Evolutionary conservation across 352 stramenopile species (phyloP), one percentile per base, ranked within the genome.

Genomic region (Pythium myriotylum): DNA sequence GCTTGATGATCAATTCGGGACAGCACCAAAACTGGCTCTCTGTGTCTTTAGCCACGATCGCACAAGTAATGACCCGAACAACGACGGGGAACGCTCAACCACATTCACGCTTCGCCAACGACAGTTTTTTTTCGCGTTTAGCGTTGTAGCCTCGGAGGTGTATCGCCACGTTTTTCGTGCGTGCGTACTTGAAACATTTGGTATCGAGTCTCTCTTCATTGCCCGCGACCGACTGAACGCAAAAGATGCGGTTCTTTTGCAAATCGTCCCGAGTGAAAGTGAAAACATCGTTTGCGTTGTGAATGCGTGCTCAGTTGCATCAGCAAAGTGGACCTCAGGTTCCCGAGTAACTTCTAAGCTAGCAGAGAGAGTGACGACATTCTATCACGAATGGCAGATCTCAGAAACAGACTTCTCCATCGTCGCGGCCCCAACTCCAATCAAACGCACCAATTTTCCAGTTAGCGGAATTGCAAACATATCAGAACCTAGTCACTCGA

Each of bases 41-140:
- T 91, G 76, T 16, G 59, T 92, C 0, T 92, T 75, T 49, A 83
- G 77, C 47, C 74, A 88, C 37, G 79, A 86, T 17, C 17, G 42
- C 3, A 16, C 12, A 22, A 47, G 33, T 29, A 37, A 3, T 8
- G 29, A 45, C 9, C 33, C 29, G 10, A 35, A 10, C 10, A 35
- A 10, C 10, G 29, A 10, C 12, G n/a, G 4, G 7, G 1, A 16
- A 8, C 50, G 47, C 7, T 43, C 43, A n/a, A 52, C 49, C 9
- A 3, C 2, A 1, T 94, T 94, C 47, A 75, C 81, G 9, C 35
- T 48, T 4, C 72, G 65, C 14, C 81, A 94, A 23, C 72, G 67
- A 0, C 72, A 77, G 48, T 87, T 81, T 32, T 91, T 94, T 24
- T 78, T 75, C 12, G 71, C 75, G 1, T 71, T 88, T 29, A 52